Evolutionary conservation across 805 yeast genomes (phyloP).

Genomic region (Nakazawaea wyomingensis): DNA sequence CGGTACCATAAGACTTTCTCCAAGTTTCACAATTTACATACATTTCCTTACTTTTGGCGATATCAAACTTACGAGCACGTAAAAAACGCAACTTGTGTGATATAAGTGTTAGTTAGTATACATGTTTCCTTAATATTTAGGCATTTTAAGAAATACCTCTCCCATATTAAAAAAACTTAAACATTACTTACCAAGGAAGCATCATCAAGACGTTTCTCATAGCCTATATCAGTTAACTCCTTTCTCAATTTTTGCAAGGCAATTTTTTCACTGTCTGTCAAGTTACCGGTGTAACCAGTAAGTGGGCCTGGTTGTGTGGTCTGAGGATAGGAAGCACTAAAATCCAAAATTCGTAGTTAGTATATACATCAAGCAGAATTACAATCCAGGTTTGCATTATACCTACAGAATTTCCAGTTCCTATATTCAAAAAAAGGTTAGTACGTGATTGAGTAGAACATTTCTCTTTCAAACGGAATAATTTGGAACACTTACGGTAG

Average conservation of each 20-base stretch:
- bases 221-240: constrained; percentile 58
- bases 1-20: constrained; percentile 83
- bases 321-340: constrained; percentile 63
- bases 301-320: constrained; percentile 51
- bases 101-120: too few relatives aligned
- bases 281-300: constrained; percentile 78
- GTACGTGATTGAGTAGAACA: neutral
- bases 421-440: constrained; percentile 4
- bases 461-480: neutral
- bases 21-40: constrained; percentile 82
- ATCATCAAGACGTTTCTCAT: constrained; percentile 76
- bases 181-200: constrained; percentile 54
- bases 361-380: constrained; percentile 1
- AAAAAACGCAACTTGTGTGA: constrained; percentile 58
- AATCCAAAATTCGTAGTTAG: constrained; percentile 7
- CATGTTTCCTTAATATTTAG: too few relatives aligned
- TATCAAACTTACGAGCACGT: constrained; percentile 92
- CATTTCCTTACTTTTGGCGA: constrained; percentile 76
- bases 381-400: too few relatives aligned
- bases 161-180: too few relatives aligned
- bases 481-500: neutral
- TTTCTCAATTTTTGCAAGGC: constrained; percentile 55
- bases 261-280: constrained; percentile 62
- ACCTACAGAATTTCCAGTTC: constrained; percentile 18
- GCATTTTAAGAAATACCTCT: too few relatives aligned